Evolutionary conservation across 1,284 basidiomycete genomes (phyloP).

Genomic region (Cutaneotrichosporon cavernicola): DNA sequence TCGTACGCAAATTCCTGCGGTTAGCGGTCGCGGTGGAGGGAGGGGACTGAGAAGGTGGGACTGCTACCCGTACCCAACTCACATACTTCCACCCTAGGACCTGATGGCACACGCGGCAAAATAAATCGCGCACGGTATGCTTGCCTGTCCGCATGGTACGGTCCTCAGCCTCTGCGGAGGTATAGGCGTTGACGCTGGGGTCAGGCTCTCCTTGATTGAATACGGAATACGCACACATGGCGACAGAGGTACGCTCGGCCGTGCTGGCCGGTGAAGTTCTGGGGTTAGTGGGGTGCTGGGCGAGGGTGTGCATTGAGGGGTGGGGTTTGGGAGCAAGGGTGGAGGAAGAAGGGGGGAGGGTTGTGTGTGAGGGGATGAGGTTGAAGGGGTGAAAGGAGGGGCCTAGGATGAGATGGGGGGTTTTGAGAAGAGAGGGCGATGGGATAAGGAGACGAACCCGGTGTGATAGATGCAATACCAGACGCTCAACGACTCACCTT

Average conservation of each 20-base stretch:
- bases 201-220: constrained; percentile 1
- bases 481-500: constrained; percentile 61
- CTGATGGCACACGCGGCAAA: constrained; percentile 81
- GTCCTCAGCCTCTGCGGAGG: constrained; percentile 77
- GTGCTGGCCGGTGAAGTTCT: constrained; percentile 77
- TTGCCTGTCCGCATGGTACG: constrained; percentile 94
- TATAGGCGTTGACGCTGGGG: constrained; percentile 77
- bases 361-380: background rate
- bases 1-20: constrained; percentile 86
- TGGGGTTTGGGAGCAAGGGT: no score
- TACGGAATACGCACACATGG: constrained; percentile 66
- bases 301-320: background rate
- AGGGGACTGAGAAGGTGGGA: background rate
- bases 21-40: background rate
- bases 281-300: background rate
- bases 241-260: constrained; percentile 92
- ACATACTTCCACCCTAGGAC: constrained; percentile 98
- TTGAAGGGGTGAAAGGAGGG: no score
- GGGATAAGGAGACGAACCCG: no score
- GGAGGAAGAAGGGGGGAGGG: background rate
- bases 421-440: no score
- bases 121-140: constrained; percentile 93
- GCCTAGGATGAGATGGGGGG: background rate
- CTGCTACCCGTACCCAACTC: constrained; percentile 48
- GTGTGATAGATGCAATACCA: no score